Percentiles rank a stretch among this genome's conserved stretches.
Conservation (phyloP, 1,284 basidiomycete genomes). For the Malassezia sympodialis region DNA sequence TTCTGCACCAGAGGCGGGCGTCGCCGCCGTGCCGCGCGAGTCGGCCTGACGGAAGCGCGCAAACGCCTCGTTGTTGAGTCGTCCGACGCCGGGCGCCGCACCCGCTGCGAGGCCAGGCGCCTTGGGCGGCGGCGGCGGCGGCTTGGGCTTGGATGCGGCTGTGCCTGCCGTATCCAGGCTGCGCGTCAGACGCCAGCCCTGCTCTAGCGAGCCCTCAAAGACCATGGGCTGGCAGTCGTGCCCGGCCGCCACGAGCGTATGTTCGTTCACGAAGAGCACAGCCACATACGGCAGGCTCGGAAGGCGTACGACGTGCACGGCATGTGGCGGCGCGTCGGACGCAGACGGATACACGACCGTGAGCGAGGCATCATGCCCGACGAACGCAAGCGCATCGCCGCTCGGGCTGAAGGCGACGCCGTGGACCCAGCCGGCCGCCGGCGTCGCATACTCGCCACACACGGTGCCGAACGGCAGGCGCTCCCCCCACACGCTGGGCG, state of each 20-base stretch:
- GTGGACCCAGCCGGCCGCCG: conserved; percentile 93
- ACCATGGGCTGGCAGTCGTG: conserved; percentile 91
- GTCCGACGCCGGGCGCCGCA: conserved; percentile 57
- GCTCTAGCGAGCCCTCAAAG: conserved; percentile 33
- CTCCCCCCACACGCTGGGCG: conserved; percentile 87
- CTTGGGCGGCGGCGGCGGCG: conserved; percentile 41
- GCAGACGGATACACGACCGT: conserved; percentile 41
- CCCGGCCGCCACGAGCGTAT: conserved; percentile 65
- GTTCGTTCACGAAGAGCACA: conserved; percentile 66
- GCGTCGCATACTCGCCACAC: conserved; percentile 81
- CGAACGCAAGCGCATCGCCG: conserved; percentile 83
- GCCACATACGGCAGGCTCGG: conserved; percentile 44
- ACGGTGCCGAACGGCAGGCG: conserved; percentile 95
- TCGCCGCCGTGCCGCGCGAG: conserved; percentile 58
- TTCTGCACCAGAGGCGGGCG: conserved; percentile 39
- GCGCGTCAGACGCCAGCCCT: conserved; percentile 35
- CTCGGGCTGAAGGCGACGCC: conserved; percentile 88
- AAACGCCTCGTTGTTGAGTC: conserved; percentile 88
- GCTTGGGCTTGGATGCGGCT: conserved; percentile 35
- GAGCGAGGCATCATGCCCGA: conserved; percentile 51
- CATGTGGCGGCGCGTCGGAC: conserved; percentile 36
- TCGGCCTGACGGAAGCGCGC: conserved; percentile 90
- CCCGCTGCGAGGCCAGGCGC: conserved; percentile 19
- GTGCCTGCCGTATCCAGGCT: conserved; percentile 39
- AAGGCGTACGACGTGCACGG: conserved; percentile 36